Evolutionary conservation across 108 stramenopile genomes (phyloP), one percentile per base, ranked within the genome.

Genomic region (Cyclotella distinguenda): DNA sequence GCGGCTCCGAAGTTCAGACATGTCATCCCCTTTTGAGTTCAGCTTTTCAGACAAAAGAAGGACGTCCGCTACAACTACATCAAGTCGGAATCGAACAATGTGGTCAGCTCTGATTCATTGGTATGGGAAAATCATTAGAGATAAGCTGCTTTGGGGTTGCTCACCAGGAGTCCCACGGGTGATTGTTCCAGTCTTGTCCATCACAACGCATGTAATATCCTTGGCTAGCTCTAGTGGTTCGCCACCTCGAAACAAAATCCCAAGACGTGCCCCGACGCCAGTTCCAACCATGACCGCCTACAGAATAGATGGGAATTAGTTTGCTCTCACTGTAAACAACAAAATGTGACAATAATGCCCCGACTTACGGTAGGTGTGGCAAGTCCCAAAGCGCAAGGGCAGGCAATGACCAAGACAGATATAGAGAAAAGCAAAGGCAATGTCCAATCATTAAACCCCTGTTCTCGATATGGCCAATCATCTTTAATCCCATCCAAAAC

Each of bases 241-340:
- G 30, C 91, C 96, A 22, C 96, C 96, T 67, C 94, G 94, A 67
- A 95, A 90, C 13, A 96, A 64, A 51, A 96, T 82, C 6, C 96
- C 96, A 64, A 77, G 79, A 9, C 69, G 68, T 1, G 94, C 94
- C 6, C 90, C 95, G 15, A 95, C 86, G 52, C 90, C 91, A 8
- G 91, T 93, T 21, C 94, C 93, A 7, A 95, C 74, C 72, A 86
- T 90, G 31, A 94, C 85, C 6, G n/a, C n/a, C n/a, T n/a, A n/a
- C n/a, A n/a, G n/a, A n/a, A n/a, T n/a, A n/a, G 10, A 38, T 38
- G 38, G 12, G 38, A 12, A 38, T 10, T 10, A 10, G 8, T 8
- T 38, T 38, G 12, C 38, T 38, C 38, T 38, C 10, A 12, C 38
- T 38, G 10, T 12, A 38, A 38, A 12, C 38, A 38, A 38, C 12